phyloP scores from a whole-genome alignment of 208 protist genomes.

The Trypanosoma caninum region DNA sequence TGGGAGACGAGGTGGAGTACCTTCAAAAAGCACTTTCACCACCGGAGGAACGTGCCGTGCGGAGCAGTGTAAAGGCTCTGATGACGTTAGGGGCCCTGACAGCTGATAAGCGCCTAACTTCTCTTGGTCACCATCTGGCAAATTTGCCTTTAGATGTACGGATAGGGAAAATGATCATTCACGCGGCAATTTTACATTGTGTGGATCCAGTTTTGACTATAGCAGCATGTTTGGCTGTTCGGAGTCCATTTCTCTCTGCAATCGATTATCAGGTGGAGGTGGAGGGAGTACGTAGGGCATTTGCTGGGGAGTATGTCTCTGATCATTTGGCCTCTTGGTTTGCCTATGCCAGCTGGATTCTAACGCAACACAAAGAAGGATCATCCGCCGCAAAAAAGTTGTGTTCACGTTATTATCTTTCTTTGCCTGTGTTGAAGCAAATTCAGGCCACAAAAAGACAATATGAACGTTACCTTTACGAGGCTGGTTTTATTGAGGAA shows the following conservation, averaged over 20 bases:
- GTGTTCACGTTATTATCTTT: slow-evolving; percentile 85
- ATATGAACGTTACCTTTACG: slow-evolving; percentile 90
- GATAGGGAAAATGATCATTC: slow-evolving; percentile 96
- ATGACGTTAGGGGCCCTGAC: slow-evolving; percentile 83
- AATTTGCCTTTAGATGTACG: slow-evolving; percentile 90
- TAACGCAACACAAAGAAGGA: slow-evolving; percentile 41
- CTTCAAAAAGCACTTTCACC: slow-evolving; percentile 84
- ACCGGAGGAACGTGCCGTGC: slow-evolving; percentile 75
- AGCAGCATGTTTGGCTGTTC: slow-evolving; percentile 85
- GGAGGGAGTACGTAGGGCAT: slow-evolving; percentile 63
- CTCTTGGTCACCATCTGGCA: slow-evolving; percentile 89
- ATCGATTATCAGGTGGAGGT: slow-evolving; percentile 90
- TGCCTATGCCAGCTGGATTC: slow-evolving; percentile 81
- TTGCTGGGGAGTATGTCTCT: slow-evolving; percentile 68
- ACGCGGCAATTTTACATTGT: slow-evolving; percentile 93
- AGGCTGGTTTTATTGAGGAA: slow-evolving; percentile 86
- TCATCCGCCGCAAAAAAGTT: slow-evolving; percentile 48
- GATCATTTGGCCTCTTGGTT: slow-evolving; percentile 90
- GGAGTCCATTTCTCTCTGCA: slow-evolving; percentile 89
- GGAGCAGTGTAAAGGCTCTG: slow-evolving; percentile 84
- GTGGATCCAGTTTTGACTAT: slow-evolving; percentile 96
- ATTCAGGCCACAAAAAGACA: slow-evolving; percentile 91
- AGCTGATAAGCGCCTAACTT: slow-evolving; percentile 82
- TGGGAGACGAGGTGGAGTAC: slow-evolving; percentile 88
- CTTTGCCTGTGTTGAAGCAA: slow-evolving; percentile 63